Evolutionary conservation across 129 eudicot genomes (phyloP).

Genomic region (Scalesia atractyloides): DNA sequence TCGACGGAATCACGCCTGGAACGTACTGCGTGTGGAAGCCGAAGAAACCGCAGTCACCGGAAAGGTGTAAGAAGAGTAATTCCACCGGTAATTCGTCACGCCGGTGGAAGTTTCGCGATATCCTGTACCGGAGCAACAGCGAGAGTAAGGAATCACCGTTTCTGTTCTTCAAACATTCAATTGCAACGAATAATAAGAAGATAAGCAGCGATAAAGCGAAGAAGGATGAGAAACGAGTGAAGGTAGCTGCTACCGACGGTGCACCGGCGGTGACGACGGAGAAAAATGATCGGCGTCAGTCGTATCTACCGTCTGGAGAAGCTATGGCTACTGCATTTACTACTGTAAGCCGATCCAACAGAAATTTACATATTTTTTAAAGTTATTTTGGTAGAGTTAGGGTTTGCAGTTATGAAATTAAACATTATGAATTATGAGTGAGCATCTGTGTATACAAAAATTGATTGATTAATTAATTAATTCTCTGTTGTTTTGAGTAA

Average conservation of each 20-base stretch:
- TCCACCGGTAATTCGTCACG: conserved; percentile 64
- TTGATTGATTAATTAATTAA: neutral
- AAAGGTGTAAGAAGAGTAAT: conserved; percentile 50
- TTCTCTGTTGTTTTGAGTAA: conserved; percentile 8
- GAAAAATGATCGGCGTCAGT: conserved; percentile 26
- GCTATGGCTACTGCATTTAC: conserved; percentile 47
- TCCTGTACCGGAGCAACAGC: conserved; percentile 56
- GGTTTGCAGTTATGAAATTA: conserved; percentile 19
- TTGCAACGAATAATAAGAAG: conserved; percentile 15
- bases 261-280: conserved; percentile 11
- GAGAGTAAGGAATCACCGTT: conserved; percentile 47
- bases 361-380: conserved; percentile 44
- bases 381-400: neutral
- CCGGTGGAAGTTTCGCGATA: conserved; percentile 59
- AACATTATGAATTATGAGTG: conserved; percentile 20
- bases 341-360: conserved; percentile 47
- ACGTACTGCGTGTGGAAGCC: conserved; percentile 79
- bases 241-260: neutral
- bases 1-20: conserved; percentile 52
- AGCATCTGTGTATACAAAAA: conserved; percentile 20
- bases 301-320: conserved; percentile 51
- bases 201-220: conserved; percentile 17
- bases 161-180: conserved; percentile 27
- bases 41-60: conserved; percentile 36
- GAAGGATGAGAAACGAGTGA: conserved; percentile 21